Conservation (phyloP, 805 yeast genomes). For the Starmerella floris region DNA sequence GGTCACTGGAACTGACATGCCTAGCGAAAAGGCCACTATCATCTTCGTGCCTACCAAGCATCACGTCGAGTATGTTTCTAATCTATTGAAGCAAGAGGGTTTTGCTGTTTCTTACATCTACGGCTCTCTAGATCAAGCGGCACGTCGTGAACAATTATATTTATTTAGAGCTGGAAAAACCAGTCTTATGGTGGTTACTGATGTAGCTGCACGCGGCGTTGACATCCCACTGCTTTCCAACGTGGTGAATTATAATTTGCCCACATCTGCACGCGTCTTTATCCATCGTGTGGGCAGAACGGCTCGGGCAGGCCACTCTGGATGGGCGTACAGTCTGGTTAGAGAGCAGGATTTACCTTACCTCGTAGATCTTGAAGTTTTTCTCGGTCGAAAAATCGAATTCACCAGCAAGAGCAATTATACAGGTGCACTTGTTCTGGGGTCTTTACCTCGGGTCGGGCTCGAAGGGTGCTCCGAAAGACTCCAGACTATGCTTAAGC, state of each 20-base stretch:
- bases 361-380: conserved; percentile 74
- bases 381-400: conserved; percentile 67
- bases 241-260: conserved; percentile 81
- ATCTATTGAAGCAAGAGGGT: conserved; percentile 59
- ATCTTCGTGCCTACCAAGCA: conserved; percentile 94
- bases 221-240: conserved; percentile 95
- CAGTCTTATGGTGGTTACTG: conserved; percentile 85
- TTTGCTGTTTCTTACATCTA: conserved; percentile 81
- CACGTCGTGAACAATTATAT: conserved; percentile 76
- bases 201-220: conserved; percentile 90
- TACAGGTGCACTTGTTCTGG: conserved; percentile 66
- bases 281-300: conserved; percentile 98
- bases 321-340: conserved; percentile 92
- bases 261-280: conserved; percentile 84
- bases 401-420: conserved; percentile 42
- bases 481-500: conserved; percentile 43
- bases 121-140: conserved; percentile 89
- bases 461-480: conserved; percentile 65
- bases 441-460: conserved; percentile 61
- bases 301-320: conserved; percentile 95
- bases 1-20: conserved; percentile 72
- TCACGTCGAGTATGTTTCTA: conserved; percentile 84
- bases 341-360: conserved; percentile 81
- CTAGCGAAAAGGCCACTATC: conserved; percentile 76
- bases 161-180: conserved; percentile 77